A percentile compares a stretch with the other conserved stretches of the same genome.
phyloP scores from a whole-genome alignment of 352 stramenopile genomes.

The Halophytophthora polymorphica region DNA sequence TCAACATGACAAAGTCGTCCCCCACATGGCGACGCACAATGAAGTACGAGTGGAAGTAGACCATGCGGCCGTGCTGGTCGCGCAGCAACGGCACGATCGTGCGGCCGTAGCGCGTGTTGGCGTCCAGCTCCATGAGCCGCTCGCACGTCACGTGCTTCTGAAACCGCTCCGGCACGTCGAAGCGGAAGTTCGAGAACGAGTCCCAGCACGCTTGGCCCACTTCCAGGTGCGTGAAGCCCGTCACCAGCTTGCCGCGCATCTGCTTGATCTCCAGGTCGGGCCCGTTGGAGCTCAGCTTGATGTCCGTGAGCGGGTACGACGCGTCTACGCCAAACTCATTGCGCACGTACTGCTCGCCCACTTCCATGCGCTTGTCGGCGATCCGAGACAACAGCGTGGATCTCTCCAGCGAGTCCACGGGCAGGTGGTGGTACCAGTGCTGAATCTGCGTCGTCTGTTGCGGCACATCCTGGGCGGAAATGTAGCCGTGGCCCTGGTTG shows the following conservation, averaged over 20 bases:
- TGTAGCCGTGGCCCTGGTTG: constrained; percentile 9
- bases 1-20: constrained; percentile 59
- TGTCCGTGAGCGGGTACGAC: constrained; percentile 67
- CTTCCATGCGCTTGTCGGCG: constrained; percentile 47
- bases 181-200: constrained; percentile 74
- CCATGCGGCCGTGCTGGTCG: constrained; percentile 49
- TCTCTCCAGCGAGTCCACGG: constrained; percentile 58
- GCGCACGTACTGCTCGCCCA: constrained; percentile 50
- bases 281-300: constrained; percentile 78
- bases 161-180: constrained; percentile 66
- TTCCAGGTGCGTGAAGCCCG: constrained; percentile 55
- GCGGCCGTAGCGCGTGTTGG: constrained; percentile 74
- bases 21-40: constrained; percentile 55
- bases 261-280: constrained; percentile 81
- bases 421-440: constrained; percentile 65
- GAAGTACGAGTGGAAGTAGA: constrained; percentile 82
- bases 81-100: constrained; percentile 71
- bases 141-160: constrained; percentile 63
- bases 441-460: constrained; percentile 37
- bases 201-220: constrained; percentile 71
- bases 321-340: constrained; percentile 43
- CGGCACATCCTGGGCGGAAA: constrained; percentile 16
- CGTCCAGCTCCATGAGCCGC: constrained; percentile 73
- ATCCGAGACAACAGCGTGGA: constrained; percentile 48
- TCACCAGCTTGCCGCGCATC: constrained; percentile 54